Conservation (phyloP, 2,329 filamentous ascomycete species). For the Colletotrichum sublineola region DNA sequence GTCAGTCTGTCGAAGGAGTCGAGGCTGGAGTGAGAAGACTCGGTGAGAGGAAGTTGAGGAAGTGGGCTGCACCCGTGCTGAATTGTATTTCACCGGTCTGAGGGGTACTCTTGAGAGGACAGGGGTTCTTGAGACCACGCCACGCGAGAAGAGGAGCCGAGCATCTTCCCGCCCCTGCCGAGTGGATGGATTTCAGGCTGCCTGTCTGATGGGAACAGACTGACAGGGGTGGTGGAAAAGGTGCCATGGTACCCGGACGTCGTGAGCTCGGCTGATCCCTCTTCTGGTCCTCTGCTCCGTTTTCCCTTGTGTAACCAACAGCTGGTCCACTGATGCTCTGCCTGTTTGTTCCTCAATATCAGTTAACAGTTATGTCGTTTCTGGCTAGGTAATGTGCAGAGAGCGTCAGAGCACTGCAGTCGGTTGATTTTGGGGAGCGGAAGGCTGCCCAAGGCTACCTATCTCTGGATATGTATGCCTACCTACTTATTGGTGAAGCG, state of each 20-base stretch:
- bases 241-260: constrained; percentile 31
- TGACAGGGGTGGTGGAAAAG: constrained; percentile 31
- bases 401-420: not conserved
- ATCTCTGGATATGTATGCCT: constrained; percentile 24
- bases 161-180: constrained; percentile 43
- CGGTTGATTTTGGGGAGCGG: constrained; percentile 27
- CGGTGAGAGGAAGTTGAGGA: constrained; percentile 55
- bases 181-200: constrained; percentile 42
- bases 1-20: constrained; percentile 45
- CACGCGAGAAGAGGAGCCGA: constrained; percentile 44
- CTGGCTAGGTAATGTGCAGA: not conserved
- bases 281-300: constrained; percentile 27
- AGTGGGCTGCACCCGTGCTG: constrained; percentile 53
- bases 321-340: constrained; percentile 26
- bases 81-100: constrained; percentile 58
- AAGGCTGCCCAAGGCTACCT: constrained; percentile 19
- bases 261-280: constrained; percentile 40
- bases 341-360: not conserved
- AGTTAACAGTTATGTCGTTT: not conserved
- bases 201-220: constrained; percentile 39
- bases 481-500: constrained; percentile 38
- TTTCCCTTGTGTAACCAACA: constrained; percentile 35
- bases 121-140: constrained; percentile 46
- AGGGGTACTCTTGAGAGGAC: constrained; percentile 54
- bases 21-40: constrained; percentile 56